Conservation (phyloP, 2,329 filamentous ascomycete genomes). For the Venturia nashicola region DNA sequence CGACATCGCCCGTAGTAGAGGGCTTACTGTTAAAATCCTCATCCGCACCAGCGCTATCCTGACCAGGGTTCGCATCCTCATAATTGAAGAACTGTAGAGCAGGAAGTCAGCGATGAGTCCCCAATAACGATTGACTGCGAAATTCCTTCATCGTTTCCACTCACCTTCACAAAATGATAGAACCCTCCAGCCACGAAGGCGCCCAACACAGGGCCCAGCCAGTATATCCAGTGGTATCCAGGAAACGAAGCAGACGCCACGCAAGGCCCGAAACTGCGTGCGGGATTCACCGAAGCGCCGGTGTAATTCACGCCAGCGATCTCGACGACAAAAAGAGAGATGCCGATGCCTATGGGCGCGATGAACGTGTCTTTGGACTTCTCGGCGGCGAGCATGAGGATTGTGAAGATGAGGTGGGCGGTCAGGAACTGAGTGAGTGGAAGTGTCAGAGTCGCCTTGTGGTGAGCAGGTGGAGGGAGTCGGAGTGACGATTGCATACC, state of each 20-base stretch:
- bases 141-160: too few relatives aligned
- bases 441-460: too few relatives aligned
- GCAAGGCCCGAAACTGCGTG: conserved; percentile 3
- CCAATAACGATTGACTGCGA: too few relatives aligned
- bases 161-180: conserved; percentile 6
- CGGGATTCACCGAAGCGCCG: conserved; percentile 4
- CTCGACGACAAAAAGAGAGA: conserved; percentile 10
- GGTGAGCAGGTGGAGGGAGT: too few relatives aligned
- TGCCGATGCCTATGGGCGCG: conserved; percentile 22
- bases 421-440: too few relatives aligned
- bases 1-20: too few relatives aligned
- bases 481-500: too few relatives aligned
- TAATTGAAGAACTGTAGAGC: too few relatives aligned
- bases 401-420: conserved; percentile 24
- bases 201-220: conserved; percentile 7
- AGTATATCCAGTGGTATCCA: conserved; percentile 10
- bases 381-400: conserved; percentile 27
- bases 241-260: conserved; percentile 4
- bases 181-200: conserved; percentile 1
- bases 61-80: conserved; percentile 11
- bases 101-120: too few relatives aligned
- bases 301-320: conserved; percentile 5
- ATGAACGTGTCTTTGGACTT: conserved; percentile 30
- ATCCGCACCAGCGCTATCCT: conserved; percentile 7
- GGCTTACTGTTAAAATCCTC: too few relatives aligned